Evolutionary conservation across 805 yeast genomes (phyloP), one percentile per base, ranked within the genome.

Genomic region (Myxozyma lipomycoides): DNA sequence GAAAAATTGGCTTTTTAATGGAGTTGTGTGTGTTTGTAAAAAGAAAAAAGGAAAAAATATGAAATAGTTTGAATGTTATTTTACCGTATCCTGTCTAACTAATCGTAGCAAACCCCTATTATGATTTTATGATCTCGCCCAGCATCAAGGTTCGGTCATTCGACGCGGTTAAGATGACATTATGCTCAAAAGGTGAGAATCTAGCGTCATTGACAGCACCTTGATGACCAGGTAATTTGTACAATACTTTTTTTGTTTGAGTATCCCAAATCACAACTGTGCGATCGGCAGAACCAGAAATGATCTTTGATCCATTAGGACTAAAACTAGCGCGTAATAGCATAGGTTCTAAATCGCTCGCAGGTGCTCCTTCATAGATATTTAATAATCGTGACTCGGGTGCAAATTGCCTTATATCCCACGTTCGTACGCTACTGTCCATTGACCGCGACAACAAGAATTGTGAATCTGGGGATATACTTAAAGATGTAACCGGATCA

Each of bases 261-360:
- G 76, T 69, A 53, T 82, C 82, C 91, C 90, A 86, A 2, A 75
- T 57, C 3, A 79, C 77, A 0, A 77, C 73, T 4, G 78, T 72
- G 1, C 75, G 70, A 63, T 84, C 88, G 25, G 77, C 79, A 1
- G 86, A 77, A 0, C 91, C 93, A 17, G 86, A 78, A 62, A 59
- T 70, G 52, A 60, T 71, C 60, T 44, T 70, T 6, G 60, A 60
- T n/a, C 78, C 71, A 48, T 69, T 66, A 1, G 56, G 52, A 21
- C 67, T 64, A 57, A 81, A 72, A 9, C 72, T 64, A 2, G 80
- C 73, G 48, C 85, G 67, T 0, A 80, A 73, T 34, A 79, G 60
- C 39, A 74, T 70, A 48, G 74, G 76, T 45, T 82, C 87, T 3
- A 70, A 65, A 2, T 66, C 67, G 46, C 49, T 52, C 2, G 80